Percentiles rank a stretch among this genome's conserved stretches.
Evolutionary conservation across 1,284 basidiomycete species (phyloP).

Genomic region (Veloboletus limbatus): DNA sequence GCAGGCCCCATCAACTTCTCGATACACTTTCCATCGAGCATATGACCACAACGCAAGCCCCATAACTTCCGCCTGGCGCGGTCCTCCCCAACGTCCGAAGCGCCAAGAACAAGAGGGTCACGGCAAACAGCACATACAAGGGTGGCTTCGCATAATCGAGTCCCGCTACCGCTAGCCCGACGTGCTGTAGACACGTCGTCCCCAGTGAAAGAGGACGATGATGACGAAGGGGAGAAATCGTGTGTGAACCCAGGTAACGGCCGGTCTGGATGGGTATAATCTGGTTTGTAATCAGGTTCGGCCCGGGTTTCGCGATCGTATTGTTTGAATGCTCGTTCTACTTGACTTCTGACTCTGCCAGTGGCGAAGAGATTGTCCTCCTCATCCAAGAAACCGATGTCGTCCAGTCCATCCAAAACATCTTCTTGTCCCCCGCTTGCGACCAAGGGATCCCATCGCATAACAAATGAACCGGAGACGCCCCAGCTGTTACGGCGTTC

Average conservation of each 20-base stretch:
- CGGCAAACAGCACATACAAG: conserved; percentile 63
- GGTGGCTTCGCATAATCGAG: conserved; percentile 28
- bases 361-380: conserved; percentile 11
- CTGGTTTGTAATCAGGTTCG: conserved; percentile 49
- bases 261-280: conserved; percentile 60
- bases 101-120: conserved; percentile 50
- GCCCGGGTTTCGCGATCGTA: conserved; percentile 5
- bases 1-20: conserved; percentile 51
- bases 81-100: conserved; percentile 36
- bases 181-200: conserved; percentile 17
- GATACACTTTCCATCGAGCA: conserved; percentile 73
- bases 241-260: conserved; percentile 59
- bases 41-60: conserved; percentile 70
- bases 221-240: conserved; percentile 48
- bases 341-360: conserved; percentile 16
- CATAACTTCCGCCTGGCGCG: conserved; percentile 49
- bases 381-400: conserved; percentile 17
- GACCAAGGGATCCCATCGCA: conserved; percentile 31
- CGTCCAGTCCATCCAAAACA: conserved; percentile 15
- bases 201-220: conserved; percentile 27
- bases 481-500: conserved; percentile 27
- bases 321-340: conserved; percentile 24
- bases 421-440: conserved; percentile 12
- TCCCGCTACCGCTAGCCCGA: conserved; percentile 18
- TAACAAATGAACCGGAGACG: conserved; percentile 31